Base-by-base conservation (phyloP, 2,329 filamentous ascomycete species). In the Eutypa lata region DNA sequence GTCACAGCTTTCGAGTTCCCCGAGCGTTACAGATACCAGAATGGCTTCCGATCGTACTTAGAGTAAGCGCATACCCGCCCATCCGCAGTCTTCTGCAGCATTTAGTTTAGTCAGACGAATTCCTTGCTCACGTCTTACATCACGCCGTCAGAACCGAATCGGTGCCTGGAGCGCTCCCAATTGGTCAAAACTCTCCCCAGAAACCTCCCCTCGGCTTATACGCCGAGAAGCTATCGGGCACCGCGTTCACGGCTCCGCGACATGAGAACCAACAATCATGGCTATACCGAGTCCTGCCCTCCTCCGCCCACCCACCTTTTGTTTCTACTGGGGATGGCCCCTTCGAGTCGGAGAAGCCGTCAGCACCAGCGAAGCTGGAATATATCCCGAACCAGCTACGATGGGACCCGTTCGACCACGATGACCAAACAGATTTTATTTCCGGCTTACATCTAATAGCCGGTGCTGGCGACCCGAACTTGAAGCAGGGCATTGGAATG, bases 341-440 rank as follows among this genome's bases (percentile, higher is more conserved):
- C 71, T 81, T 65, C 75, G 69, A 73, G 68, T 60, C 75, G 68
- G 65, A 79, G 75, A 64, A 73, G 69, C 67, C 77, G 0, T 73
- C 73, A 6, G 68, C 75, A 16, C 76, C 76, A 43, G 70, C 74
- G 8, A 81, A 81, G 64, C 79, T 90, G 56, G 83, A 89, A 62
- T 85, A 89, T 57, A 87, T 90, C 49, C 90, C 90, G 0, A 93
- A 93, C 62, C 90, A 94, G 71, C 77, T 95, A 33, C 83, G 90
- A 55, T 95, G 90, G 90, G 86, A 90, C 61, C 89, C 80, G 1
- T 91, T 92, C 67, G 86, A 92, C 63, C 76, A 91, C 46, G 82
- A 88, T 58, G 78, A 86, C 66, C 80, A 44, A 54, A 70, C 65
- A 10, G 70, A 75, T 50, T 79, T 79, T 45, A 71, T 79, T 43